These are phyloP conservation scores for Candida stauntonica DNA, from an alignment of 805 yeast genomes.

Conservation along the genomic window DNA sequence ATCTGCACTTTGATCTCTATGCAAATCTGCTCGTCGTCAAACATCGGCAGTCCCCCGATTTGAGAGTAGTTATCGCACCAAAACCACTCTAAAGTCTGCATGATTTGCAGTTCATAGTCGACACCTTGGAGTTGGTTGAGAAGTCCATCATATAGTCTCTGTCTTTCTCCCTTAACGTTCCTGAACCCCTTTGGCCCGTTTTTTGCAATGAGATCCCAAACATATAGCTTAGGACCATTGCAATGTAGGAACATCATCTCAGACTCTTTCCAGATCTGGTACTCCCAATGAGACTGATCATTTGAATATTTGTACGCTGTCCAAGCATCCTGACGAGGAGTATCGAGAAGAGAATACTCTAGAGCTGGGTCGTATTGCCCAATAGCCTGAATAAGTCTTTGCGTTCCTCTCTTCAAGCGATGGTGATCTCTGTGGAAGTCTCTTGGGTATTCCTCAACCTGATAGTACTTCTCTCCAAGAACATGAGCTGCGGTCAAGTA, in stretches of 20 bases:
- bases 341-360: conserved; percentile 12
- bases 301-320: conserved; percentile 9
- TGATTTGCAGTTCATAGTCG: conserved; percentile 12
- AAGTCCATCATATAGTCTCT: conserved; percentile 13
- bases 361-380: conserved; percentile 35
- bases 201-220: conserved; percentile 7
- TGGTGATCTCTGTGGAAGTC: conserved; percentile 14
- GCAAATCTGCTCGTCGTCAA: conserved; percentile 33
- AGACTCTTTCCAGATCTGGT: conserved; percentile 12
- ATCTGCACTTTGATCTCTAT: conserved; percentile 34
- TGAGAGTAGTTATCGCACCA: conserved; percentile 25
- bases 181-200: conserved; percentile 5
- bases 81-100: conserved; percentile 13
- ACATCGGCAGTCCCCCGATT: conserved; percentile 27
- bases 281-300: conserved; percentile 15
- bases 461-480: conserved; percentile 40
- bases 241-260: conserved; percentile 18
- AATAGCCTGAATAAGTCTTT: conserved; percentile 25
- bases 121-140: conserved; percentile 2
- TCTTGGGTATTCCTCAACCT: conserved; percentile 29
- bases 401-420: conserved; percentile 21
- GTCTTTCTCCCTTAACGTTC: conserved; percentile 6
- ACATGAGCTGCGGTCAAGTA: conserved; percentile 56
- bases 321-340: conserved; percentile 6
- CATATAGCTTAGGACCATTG: conserved; percentile 16